Evolutionary conservation across 2,329 filamentous ascomycete genomes (phyloP), one percentile per base, ranked within the genome.

Genomic region (Diaporthe eres): DNA sequence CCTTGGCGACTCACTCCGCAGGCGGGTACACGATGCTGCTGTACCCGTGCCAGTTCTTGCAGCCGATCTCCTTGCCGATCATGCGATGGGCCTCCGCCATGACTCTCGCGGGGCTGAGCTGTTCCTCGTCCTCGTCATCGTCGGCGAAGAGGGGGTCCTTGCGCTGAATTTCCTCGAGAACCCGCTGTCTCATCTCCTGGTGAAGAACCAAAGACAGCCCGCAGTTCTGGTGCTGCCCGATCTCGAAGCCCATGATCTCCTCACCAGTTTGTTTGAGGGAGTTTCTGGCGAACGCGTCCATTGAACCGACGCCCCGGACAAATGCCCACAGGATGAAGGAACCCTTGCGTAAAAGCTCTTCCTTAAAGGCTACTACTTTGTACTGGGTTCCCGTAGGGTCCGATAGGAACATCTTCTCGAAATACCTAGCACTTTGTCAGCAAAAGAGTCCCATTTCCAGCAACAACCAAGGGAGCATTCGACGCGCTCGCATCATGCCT

Each of bases 341-440:
- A 25, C 76, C 76, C n/a, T 65, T 42, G 12, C 74, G 76, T 19
- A 77, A 28, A 47, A 77, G 61, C 55, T 71, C 53, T 47, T 77
- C 76, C 47, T 73, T 73, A 71, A 75, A 75, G 37, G 76, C 76
- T 57, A 71, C 42, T 17, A 76, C 44, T 34, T 74, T 74, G 65
- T 61, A 49, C 7, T 68, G 57, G 19, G 68, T 72, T 63, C 47
- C 63, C n/a, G 49, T 34, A 47, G 74, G 70, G 65, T 76, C 75
- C 13, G 25, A 71, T 25, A 74, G 39, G 39, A 58, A 51, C 34
- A 71, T 37, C 12, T 31, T 47, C 58, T 39, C 47, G 19, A 31
- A 71, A 53, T 76, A 74, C 31, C 71, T 57, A 39, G 31, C 3
- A n/a, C 0, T 68, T 22, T 34, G 22, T 51, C 28, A 51, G 47